A percentile compares a stretch with the other conserved stretches of the same genome.
Conservation (phyloP, 208 protist genomes). For the Acanthamoeba divionensis region DNA sequence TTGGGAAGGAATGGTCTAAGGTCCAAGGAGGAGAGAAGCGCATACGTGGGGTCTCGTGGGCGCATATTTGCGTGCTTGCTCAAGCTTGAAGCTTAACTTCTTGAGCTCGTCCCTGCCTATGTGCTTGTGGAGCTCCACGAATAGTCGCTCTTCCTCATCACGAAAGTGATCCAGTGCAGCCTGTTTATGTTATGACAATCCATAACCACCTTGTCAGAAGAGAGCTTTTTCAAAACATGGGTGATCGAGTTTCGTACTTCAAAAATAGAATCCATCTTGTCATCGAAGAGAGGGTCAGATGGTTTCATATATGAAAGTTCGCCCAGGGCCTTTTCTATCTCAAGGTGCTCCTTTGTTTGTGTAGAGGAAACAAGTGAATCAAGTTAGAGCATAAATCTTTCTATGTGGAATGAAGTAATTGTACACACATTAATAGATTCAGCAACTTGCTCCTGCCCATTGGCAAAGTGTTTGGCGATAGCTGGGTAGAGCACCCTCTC, state of each 20-base stretch:
- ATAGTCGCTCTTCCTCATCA: background rate
- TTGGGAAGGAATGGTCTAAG: background rate
- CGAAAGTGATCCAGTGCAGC: background rate
- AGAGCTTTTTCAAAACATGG: background rate
- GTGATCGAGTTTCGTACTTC: background rate
- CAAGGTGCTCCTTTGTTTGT: background rate
- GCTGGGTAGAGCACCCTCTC: conserved; percentile 11
- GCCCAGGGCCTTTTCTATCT: background rate
- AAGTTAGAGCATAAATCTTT: too few relatives aligned
- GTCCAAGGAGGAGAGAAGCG: background rate
- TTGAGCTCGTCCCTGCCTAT: background rate
- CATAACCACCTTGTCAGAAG: background rate
- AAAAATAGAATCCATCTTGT: conserved; percentile 16
- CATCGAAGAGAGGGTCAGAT: background rate
- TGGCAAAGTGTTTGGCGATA: too few relatives aligned
- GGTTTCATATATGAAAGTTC: conserved; percentile 10
- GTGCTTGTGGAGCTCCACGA: background rate
- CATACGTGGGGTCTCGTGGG: conserved; percentile 35
- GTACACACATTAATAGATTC: too few relatives aligned
- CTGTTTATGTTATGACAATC: background rate
- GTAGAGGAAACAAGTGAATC: too few relatives aligned
- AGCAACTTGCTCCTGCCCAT: too few relatives aligned
- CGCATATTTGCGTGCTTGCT: background rate
- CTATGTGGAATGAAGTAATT: too few relatives aligned
- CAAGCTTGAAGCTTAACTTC: background rate